phyloP scores from a whole-genome alignment of 1,139 yeast species.

The Taphrina populina region DNA sequence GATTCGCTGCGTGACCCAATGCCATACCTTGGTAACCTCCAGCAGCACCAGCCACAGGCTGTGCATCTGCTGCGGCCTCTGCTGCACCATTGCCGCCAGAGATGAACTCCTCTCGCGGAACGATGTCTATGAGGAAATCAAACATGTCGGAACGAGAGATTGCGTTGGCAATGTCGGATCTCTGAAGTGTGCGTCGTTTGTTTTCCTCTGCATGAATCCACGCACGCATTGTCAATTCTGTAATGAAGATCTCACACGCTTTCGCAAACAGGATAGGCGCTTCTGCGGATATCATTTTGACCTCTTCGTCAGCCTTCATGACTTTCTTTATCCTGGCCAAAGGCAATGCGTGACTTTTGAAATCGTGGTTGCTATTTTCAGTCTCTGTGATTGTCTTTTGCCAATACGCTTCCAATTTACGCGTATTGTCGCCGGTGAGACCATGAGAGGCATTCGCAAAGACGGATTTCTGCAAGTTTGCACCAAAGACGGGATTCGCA shows the following conservation, averaged over 20 bases:
- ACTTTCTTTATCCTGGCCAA: constrained; percentile 87
- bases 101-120: constrained; percentile 57
- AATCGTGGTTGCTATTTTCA: constrained; percentile 86
- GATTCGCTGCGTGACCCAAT: constrained; percentile 18
- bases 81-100: constrained; percentile 3
- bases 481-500: background rate
- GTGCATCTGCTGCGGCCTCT: background rate
- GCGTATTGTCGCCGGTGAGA: constrained; percentile 73
- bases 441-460: constrained; percentile 95
- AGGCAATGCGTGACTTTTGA: constrained; percentile 90
- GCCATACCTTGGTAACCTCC: constrained; percentile 31
- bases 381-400: constrained; percentile 89
- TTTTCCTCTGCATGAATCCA: constrained; percentile 98
- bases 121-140: constrained; percentile 92
- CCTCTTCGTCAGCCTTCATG: constrained; percentile 97
- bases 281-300: constrained; percentile 95
- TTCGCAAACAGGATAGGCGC: constrained; percentile 96
- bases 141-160: constrained; percentile 93
- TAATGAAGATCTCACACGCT: constrained; percentile 94
- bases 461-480: constrained; percentile 2
- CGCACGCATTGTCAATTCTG: constrained; percentile 95
- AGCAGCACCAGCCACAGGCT: constrained; percentile 29
- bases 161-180: constrained; percentile 93
- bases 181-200: constrained; percentile 87
- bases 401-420: constrained; percentile 94